phyloP scores from a whole-genome alignment of 495 filamentous ascomycete species.

The Aspergillus leporis region DNA sequence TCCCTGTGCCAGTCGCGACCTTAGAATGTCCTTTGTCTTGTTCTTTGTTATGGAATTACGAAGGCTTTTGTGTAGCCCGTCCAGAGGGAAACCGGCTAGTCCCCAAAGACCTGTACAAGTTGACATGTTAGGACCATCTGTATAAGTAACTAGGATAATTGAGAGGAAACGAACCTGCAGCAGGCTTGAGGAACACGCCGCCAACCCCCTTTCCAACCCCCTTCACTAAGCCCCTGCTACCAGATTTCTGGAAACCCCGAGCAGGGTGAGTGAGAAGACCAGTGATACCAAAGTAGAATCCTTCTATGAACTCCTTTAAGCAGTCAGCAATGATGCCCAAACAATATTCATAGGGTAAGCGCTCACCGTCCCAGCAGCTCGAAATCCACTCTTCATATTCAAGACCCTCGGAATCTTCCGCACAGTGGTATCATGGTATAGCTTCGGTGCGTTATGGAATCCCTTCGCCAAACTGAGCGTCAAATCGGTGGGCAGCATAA shows the following conservation, averaged over 20 bases:
- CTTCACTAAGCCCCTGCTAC: slow-evolving; percentile 67
- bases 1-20: slow-evolving; percentile 71
- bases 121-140: not conserved
- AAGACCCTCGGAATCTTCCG: slow-evolving; percentile 69
- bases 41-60: slow-evolving; percentile 61
- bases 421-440: slow-evolving; percentile 78
- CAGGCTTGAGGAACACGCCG: slow-evolving; percentile 68
- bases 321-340: not conserved
- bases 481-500: slow-evolving; percentile 79
- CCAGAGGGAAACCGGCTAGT: slow-evolving; percentile 71
- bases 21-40: slow-evolving; percentile 69
- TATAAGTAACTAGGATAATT: not conserved
- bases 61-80: slow-evolving; percentile 73
- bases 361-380: slow-evolving; percentile 57
- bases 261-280: slow-evolving; percentile 72
- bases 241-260: slow-evolving; percentile 66
- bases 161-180: slow-evolving; percentile 54
- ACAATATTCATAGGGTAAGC: slow-evolving; percentile 1
- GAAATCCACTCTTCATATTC: slow-evolving; percentile 64
- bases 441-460: slow-evolving; percentile 79
- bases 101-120: slow-evolving; percentile 52
- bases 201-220: slow-evolving; percentile 76
- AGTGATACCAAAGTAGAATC: slow-evolving; percentile 69
- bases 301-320: slow-evolving; percentile 60
- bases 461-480: slow-evolving; percentile 76